phyloP scores from a whole-genome alignment of 768 basidiomycete genomes.

The Clathrus columnatus region DNA sequence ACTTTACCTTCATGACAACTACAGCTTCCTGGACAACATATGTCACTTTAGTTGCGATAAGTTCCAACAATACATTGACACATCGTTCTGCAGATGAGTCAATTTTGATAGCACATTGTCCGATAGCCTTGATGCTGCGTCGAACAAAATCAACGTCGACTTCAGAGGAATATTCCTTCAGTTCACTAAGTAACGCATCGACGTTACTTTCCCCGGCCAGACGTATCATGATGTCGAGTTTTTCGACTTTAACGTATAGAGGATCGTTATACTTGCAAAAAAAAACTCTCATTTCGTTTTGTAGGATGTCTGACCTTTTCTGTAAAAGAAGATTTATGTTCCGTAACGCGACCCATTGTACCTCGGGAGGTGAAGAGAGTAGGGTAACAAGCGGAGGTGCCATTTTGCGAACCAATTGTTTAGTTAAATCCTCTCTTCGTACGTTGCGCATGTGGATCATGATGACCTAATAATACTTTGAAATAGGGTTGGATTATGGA shows the following conservation, averaged over 20 bases:
- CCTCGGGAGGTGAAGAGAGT: constrained; percentile 91
- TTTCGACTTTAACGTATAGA: constrained; percentile 97
- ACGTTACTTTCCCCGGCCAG: constrained; percentile 87
- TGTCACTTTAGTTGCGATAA: constrained; percentile 88
- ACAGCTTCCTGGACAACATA: constrained; percentile 98
- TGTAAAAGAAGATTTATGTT: constrained; percentile 96
- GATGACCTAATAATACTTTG: constrained; percentile 52
- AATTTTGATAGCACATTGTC: constrained; percentile 93
- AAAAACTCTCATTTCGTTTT: constrained; percentile 97
- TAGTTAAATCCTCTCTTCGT: constrained; percentile 71
- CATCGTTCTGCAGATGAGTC: constrained; percentile 89
- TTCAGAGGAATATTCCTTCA: constrained; percentile 94
- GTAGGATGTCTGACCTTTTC: constrained; percentile 81
- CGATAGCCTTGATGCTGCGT: constrained; percentile 90
- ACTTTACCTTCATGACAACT: constrained; percentile 93
- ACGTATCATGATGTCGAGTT: constrained; percentile 96
- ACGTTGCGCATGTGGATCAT: constrained; percentile 95
- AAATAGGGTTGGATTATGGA: not conserved
- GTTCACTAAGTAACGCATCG: constrained; percentile 87
- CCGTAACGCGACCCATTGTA: constrained; percentile 96
- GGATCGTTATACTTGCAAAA: constrained; percentile 99
- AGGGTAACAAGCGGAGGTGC: constrained; percentile 93
- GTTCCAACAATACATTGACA: constrained; percentile 85
- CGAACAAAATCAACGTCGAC: constrained; percentile 98
- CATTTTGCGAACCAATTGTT: constrained; percentile 90